Evolutionary conservation across 768 basidiomycete genomes (phyloP).

Genomic region (Leucocoprinus sp.): DNA sequence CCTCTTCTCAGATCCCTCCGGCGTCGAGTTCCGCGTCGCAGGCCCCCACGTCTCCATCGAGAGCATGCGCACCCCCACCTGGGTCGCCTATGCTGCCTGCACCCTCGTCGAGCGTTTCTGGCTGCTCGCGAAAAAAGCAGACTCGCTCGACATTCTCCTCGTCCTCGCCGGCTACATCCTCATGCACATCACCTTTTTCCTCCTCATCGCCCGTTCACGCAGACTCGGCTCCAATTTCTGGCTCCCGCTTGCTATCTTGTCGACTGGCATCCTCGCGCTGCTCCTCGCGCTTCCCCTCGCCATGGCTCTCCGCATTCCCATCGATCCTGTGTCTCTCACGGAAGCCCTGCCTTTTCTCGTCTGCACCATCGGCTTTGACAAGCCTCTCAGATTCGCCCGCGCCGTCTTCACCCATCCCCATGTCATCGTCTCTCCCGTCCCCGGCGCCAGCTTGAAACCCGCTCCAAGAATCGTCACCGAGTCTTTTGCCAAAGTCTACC

Average conservation of each 20-base stretch:
- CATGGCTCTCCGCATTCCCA: slow-evolving; percentile 65
- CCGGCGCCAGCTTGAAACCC: slow-evolving; percentile 44
- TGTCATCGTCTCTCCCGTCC: slow-evolving; percentile 31
- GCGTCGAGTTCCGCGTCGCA: slow-evolving; percentile 45
- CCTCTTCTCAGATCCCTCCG: slow-evolving; percentile 27
- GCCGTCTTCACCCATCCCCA: slow-evolving; percentile 85
- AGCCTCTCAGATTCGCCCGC: slow-evolving; percentile 85
- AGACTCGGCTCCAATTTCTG: slow-evolving; percentile 65
- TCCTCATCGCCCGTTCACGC: slow-evolving; percentile 82
- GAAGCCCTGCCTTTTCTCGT: slow-evolving; percentile 98
- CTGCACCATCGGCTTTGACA: slow-evolving; percentile 97
- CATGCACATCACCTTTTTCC: slow-evolving; percentile 94
- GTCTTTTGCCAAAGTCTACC: slow-evolving; percentile 71
- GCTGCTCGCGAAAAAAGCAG: slow-evolving; percentile 86
- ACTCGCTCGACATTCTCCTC: slow-evolving; percentile 91
- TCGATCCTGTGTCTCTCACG: slow-evolving; percentile 88
- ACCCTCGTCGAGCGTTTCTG: slow-evolving; percentile 77
- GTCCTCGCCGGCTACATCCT: slow-evolving; percentile 89
- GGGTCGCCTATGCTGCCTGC: slow-evolving; percentile 82
- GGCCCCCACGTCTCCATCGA: slow-evolving; percentile 44
- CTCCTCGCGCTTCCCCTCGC: slow-evolving; percentile 77
- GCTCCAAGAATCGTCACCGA: slow-evolving; percentile 81
- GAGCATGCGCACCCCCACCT: slow-evolving; percentile 74
- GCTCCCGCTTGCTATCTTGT: slow-evolving; percentile 62
- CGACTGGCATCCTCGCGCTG: slow-evolving; percentile 76